Evolutionary conservation across 139 green algal genomes (phyloP), one percentile per base, ranked within the genome.

Genomic region (Microglena sp.): DNA sequence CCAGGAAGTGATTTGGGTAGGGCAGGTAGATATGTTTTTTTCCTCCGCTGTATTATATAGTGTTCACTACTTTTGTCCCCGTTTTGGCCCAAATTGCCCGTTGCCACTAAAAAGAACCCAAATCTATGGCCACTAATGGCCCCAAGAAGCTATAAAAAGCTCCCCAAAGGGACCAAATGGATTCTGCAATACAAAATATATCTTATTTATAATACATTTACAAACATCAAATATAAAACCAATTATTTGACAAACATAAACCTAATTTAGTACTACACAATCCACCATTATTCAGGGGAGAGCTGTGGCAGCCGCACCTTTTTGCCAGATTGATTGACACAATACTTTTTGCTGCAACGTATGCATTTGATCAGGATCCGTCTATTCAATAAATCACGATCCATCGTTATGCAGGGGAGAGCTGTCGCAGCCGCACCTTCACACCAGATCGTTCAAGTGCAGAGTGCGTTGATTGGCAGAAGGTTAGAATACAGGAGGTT

Each of bases 391-490:
- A n/a, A 34, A 36, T 26, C 2, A 26, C 33, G 22, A 28, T 33
- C 55, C 24, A 43, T 28, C 28, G 45, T 11, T 27, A 18, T 33
- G 1, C 68, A 79, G 68, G 53, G 11, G 65, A 77, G 2, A 75
- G 84, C 27, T 97, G 91, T 77, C 74, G 81, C 33, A 84, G 78
- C 62, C 73, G 73, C 5, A 83, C 57, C 7, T 94, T 96, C 53
- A 55, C 44, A 32, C 78, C 86, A 0, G 55, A 78, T 33, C 69
- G 66, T n/a, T 30, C 8, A 24, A 68, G 57, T 68, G 85, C 73
- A 15, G 33, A 45, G 31, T 82, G 68, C 50, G 70, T 87, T 2
- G 89, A 95, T 71, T 96, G 87, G 81, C 85, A 95, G 70, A 90
- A 89, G 35, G 46, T 96, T 0, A 62, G 82, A 4, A 45, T 95